These are phyloP conservation scores for Piloderma croceum DNA, from an alignment of 768 basidiomycete species.

Conservation along the genomic window DNA sequence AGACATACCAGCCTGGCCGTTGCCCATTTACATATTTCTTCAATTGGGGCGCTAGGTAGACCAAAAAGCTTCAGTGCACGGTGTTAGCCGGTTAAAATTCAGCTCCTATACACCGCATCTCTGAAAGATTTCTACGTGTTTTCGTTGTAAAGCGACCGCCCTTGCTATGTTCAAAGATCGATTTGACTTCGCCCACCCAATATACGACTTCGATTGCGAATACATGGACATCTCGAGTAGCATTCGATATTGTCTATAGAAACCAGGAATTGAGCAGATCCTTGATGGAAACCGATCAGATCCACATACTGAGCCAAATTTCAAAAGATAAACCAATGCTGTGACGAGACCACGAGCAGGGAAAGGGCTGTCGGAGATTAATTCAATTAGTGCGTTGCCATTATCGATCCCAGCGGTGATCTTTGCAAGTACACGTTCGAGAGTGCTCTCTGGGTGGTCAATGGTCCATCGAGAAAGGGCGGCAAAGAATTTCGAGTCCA, in stretches of 20 bases:
- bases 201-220: slow-evolving; percentile 10
- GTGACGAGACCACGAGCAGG: slow-evolving; percentile 13
- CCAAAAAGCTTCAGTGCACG: no score
- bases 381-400: slow-evolving; percentile 6
- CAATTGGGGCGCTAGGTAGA: no score
- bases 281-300: no score
- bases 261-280: no score
- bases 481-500: slow-evolving; percentile 9
- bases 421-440: slow-evolving; percentile 3
- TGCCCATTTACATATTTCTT: no score
- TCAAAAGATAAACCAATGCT: slow-evolving; percentile 10
- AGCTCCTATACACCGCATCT: no score
- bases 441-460: slow-evolving; percentile 5
- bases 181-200: slow-evolving; percentile 12
- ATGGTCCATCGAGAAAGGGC: slow-evolving; percentile 5
- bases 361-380: slow-evolving; percentile 13
- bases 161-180: slow-evolving; percentile 2
- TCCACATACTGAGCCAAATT: slow-evolving; percentile 9
- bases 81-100: no score
- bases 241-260: slow-evolving; percentile 7
- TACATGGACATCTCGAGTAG: slow-evolving; percentile 3
- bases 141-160: slow-evolving; percentile 8
- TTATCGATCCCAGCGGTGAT: slow-evolving; percentile 7
- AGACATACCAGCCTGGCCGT: no score
- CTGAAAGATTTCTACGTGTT: slow-evolving; percentile 12